Base-by-base conservation (phyloP, 495 filamentous ascomycete species). In the Clohesyomyces aquaticus region DNA sequence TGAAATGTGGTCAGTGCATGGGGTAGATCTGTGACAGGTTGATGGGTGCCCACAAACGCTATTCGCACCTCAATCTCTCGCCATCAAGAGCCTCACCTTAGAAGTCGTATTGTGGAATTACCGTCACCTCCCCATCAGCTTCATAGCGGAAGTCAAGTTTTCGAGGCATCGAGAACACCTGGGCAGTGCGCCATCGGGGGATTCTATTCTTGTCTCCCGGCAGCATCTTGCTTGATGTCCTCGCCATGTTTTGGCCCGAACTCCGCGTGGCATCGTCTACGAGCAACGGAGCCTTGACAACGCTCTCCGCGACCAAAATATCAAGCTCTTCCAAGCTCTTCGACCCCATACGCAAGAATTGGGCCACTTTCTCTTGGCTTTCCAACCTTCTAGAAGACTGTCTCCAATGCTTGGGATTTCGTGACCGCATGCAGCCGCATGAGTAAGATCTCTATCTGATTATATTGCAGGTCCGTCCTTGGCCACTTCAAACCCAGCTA, bases 391-490 rank as follows among this genome's bases (percentile, higher is more conserved):
- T 41, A 56, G 59, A 55, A 51, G 26, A 35, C 11, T 52, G 25
- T 19, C 52, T 50, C 59, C 35, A 47, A 55, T 49, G 21, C 35
- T 18, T 4, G 21, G 4, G 32, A 1, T n/a, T 22, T 49, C 38
- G 49, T 23, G 16, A 47, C 51, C 47, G 59, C 50, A 63, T 64
- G 61, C 53, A 64, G 11, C 61, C 43, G 61, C 52, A 49, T 56
- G 53, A 57, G 61, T 64, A 56, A 64, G 61, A 64, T 51, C 43
- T 55, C 25, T 64, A 64, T 57, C 54, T 4, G 32, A 38, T 14
- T 22, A 14, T 18, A 1, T 21, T 41, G 3, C 14, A 27, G 16
- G 23, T 11, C 49, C 12, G 1, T 4, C 51, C 51, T 28, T 55
- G 26, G 8, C 3, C 26, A 16, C 4, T 52, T 25, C 27, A 6